These are phyloP conservation scores for Fusarium sp. DNA, from an alignment of 2,329 filamentous ascomycete species.

Conservation along the genomic window DNA sequence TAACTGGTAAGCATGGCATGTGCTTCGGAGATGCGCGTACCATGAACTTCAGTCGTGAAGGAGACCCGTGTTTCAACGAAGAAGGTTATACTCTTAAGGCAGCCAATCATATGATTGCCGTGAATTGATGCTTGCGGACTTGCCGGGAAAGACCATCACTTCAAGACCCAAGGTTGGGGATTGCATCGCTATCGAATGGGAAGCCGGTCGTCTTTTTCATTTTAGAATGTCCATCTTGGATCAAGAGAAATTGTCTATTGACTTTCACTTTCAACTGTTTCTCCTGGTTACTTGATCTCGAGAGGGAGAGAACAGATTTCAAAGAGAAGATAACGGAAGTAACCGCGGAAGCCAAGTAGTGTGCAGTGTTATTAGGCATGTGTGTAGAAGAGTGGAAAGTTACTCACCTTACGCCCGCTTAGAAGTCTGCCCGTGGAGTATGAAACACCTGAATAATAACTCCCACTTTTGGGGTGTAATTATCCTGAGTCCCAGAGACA, in stretches of 20 bases:
- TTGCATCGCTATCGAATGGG: not conserved
- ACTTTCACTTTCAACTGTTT: not conserved
- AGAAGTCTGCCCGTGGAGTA: not conserved
- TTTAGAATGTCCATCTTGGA: not conserved
- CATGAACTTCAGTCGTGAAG: not conserved
- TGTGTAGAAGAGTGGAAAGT: not conserved
- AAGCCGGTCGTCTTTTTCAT: not conserved
- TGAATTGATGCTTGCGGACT: not conserved
- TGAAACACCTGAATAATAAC: not conserved
- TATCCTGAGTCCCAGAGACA: not conserved
- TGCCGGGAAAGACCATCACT: not conserved
- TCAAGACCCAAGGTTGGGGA: not conserved
- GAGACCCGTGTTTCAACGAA: not conserved
- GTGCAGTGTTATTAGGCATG: no score
- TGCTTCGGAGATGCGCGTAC: not conserved
- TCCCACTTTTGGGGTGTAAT: not conserved
- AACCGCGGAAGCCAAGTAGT: not conserved
- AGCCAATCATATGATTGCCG: not conserved
- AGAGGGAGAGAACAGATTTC: not conserved
- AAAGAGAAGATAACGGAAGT: not conserved
- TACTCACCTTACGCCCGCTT: not conserved
- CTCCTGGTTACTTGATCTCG: not conserved
- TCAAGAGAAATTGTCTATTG: not conserved
- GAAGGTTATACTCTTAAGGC: not conserved
- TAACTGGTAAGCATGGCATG: not conserved